These are phyloP conservation scores for Tillandsia leiboldiana DNA, from an alignment of 176 grass and related monocot genomes.

Conservation along the genomic window DNA sequence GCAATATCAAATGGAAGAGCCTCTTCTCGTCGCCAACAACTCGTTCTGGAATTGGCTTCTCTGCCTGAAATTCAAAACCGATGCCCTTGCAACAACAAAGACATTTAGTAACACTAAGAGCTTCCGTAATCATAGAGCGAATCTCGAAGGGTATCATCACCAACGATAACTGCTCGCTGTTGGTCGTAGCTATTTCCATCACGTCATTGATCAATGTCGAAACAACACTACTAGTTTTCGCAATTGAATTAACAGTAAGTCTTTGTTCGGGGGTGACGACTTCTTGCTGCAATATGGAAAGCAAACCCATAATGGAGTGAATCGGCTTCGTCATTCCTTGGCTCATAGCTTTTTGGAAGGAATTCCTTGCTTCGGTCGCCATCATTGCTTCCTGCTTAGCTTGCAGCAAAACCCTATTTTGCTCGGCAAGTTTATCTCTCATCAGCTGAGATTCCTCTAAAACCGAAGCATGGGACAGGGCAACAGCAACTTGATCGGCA, in stretches of 20 bases:
- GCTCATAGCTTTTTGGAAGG: slow-evolving; percentile 74
- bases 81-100: slow-evolving; percentile 60
- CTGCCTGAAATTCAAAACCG: slow-evolving; percentile 53
- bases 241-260: slow-evolving; percentile 62
- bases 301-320: slow-evolving; percentile 68
- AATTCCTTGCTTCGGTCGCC: slow-evolving; percentile 71
- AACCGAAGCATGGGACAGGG: slow-evolving; percentile 63
- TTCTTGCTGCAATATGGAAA: slow-evolving; percentile 91
- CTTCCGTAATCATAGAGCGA: slow-evolving; percentile 66
- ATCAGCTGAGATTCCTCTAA: slow-evolving; percentile 77
- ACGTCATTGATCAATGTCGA: slow-evolving; percentile 81
- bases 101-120: slow-evolving; percentile 61
- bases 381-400: slow-evolving; percentile 59
- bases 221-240: slow-evolving; percentile 65
- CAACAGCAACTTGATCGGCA: slow-evolving; percentile 77
- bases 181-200: slow-evolving; percentile 53
- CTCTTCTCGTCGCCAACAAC: slow-evolving; percentile 84
- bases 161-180: slow-evolving; percentile 57
- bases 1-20: slow-evolving; percentile 81
- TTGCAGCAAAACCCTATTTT: slow-evolving; percentile 45
- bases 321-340: slow-evolving; percentile 79
- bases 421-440: slow-evolving; percentile 53
- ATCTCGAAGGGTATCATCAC: slow-evolving; percentile 70
- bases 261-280: slow-evolving; percentile 74
- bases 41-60: slow-evolving; percentile 51